Base-by-base conservation (phyloP, 768 basidiomycete species). In the Mycena metata region DNA sequence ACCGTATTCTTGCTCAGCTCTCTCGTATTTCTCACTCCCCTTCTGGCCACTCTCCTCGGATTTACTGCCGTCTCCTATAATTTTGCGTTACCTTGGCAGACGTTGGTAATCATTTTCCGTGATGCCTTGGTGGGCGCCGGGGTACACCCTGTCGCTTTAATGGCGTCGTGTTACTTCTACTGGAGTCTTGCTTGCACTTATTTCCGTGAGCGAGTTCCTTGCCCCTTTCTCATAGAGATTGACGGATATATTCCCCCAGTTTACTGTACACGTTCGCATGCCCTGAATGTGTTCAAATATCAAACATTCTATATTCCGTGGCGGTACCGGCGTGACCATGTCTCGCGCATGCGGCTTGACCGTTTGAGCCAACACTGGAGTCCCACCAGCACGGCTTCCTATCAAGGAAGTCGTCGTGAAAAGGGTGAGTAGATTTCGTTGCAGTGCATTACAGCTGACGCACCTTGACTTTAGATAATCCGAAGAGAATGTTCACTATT, bases 301-400 rank as follows among this genome's bases (percentile, higher is more conserved):
- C 60, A 60, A 41, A 60, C 60, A 21, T 60, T 60, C n/a, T 0
- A 21, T 21, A 60, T 21, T 39, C 60, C 60, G 3, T 60, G 60
- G 60, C 7, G 35, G 33, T 60, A 23, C 50, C 46, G 60, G 3
- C 46, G 60, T 2, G 60, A 60, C 41, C 60, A 62, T 12, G 60
- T 52, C 39, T 62, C 60, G 5, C 49, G 52, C 13, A 52, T 62
- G 60, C 50, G 60, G 7, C 60, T 62, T 0, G 50, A 62, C 30
- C 35, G 60, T 17, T 23, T 62, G 5, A 35, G 41, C 1, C 60
- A 50, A 17, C 33, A 15, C 15, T 62, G 50, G 4, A 35, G 3
- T 17, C 17, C 33, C 56, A 17, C 41, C 16, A 36, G 33, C 8
- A n/a, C 9, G 15, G 2, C 54, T 19, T 19, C 35, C n/a, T n/a